Evolutionary conservation across 768 basidiomycete species (phyloP).

Genomic region (Tulasnella sp.): DNA sequence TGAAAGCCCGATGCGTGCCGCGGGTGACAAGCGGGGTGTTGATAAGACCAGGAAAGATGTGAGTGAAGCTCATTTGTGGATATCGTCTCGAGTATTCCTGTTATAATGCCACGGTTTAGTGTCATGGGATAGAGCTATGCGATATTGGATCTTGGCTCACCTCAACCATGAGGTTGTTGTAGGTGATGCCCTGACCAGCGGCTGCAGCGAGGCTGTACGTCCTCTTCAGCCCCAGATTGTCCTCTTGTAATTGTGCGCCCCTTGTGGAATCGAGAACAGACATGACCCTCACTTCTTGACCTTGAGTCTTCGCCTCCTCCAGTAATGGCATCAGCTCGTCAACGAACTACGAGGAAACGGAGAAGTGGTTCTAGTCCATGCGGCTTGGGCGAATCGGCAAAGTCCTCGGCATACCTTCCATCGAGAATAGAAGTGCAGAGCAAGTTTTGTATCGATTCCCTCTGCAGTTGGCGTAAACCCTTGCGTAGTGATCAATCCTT

Average conservation of each 20-base stretch:
- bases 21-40: conserved; percentile 21
- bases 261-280: background rate
- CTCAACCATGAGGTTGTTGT: background rate
- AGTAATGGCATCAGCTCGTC: conserved; percentile 15
- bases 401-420: conserved; percentile 11
- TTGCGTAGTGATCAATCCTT: conserved; percentile 6
- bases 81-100: conserved; percentile 14
- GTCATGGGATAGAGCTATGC: background rate
- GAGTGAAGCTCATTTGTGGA: conserved; percentile 14
- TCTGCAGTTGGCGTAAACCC: conserved; percentile 13
- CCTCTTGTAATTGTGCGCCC: background rate
- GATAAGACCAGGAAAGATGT: conserved; percentile 9
- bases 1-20: background rate
- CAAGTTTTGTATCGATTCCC: conserved; percentile 18
- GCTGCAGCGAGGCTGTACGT: background rate
- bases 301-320: conserved; percentile 10
- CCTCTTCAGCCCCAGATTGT: conserved; percentile 13
- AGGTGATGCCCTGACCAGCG: background rate
- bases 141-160: background rate
- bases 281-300: conserved; percentile 9
- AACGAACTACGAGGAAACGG: conserved; percentile 8
- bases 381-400: background rate
- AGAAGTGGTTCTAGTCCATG: too few species aligned
- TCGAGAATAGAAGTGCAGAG: conserved; percentile 18
- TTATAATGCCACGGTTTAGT: background rate